A percentile compares a stretch with the other conserved stretches of the same genome.
phyloP scores from a whole-genome alignment of 805 yeast genomes.

The Candida adriatica region DNA sequence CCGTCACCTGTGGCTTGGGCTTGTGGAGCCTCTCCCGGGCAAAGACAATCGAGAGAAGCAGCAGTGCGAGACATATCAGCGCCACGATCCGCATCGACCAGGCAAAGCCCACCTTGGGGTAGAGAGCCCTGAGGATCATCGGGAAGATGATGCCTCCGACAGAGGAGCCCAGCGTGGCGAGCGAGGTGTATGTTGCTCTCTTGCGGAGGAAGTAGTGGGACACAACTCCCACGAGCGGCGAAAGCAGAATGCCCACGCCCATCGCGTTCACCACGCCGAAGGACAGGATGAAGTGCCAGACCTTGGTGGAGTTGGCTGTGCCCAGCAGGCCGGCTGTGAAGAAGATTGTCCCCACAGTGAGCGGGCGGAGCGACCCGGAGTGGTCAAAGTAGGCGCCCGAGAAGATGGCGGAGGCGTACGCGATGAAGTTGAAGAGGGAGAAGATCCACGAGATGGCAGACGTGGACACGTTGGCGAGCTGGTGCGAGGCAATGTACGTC shows the following conservation, averaged over 20 bases:
- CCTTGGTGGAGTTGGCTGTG: constrained; percentile 43
- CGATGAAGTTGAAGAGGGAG: constrained; percentile 48
- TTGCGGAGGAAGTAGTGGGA: constrained; percentile 59
- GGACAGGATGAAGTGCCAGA: constrained; percentile 56
- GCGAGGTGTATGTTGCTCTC: constrained; percentile 50
- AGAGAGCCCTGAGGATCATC: constrained; percentile 43
- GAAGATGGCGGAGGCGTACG: constrained; percentile 45
- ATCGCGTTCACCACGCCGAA: constrained; percentile 51
- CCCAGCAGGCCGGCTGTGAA: constrained; percentile 50
- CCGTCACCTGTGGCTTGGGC: constrained; percentile 7
- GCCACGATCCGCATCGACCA: constrained; percentile 57
- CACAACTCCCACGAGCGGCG: constrained; percentile 54
- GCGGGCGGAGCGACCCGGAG: constrained; percentile 44
- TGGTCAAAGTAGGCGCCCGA: constrained; percentile 59
- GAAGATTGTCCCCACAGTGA: constrained; percentile 37
- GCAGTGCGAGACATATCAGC: constrained; percentile 36
- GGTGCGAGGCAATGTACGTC: constrained; percentile 49
- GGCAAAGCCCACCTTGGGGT: constrained; percentile 42
- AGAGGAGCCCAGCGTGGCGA: constrained; percentile 49
- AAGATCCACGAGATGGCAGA: constrained; percentile 62
- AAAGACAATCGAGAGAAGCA: constrained; percentile 29
- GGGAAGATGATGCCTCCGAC: constrained; percentile 54
- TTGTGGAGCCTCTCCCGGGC: constrained; percentile 34
- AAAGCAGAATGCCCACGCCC: constrained; percentile 54
- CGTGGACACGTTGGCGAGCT: constrained; percentile 40